Base-by-base conservation (phyloP, 2,329 filamentous ascomycete species). In the Zymoseptoria ardabiliae region DNA sequence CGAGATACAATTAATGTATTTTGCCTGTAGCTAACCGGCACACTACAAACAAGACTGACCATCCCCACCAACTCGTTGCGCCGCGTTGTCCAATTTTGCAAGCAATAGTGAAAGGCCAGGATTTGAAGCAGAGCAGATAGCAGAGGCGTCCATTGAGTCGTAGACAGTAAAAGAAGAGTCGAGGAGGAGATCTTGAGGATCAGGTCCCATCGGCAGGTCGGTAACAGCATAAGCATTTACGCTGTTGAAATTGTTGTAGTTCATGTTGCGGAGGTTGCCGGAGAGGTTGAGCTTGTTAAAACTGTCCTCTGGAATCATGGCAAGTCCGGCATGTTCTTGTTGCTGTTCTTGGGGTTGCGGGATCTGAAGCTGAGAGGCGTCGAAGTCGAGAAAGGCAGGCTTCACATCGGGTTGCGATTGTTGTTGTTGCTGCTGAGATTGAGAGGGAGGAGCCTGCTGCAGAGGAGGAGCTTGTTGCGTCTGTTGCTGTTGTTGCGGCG, bases 271-370 rank as follows among this genome's bases (percentile, higher is more conserved):
- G 73, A 81, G 85, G 56, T 76, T 72, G 67, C 72, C 73, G 60
- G 82, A 82, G 52, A 91, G 73, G 68, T 84, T 82, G 68, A 94
- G 81, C 76, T 88, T 83, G 57, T 86, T 84, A 68, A 91, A 86
- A 69, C 95, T 89, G 67, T 89, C 85, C 75, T 96, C 91, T 1
- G 91, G 90, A 53, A 95, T 85, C 82, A 92, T 88, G 59, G 88
- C 85, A 82, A 96, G 89, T 70, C 86, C 86, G 65, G 92, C 77
- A 59, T 84, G 82, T 23, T 78, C 73, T 56, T 65, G 65, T 50
- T 71, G 66, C 50, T 69, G 62, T 25, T 69, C 65, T 21, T 62
- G 63, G 50, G 65, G 68, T 52, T 53, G 48, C 22, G 70, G 70
- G 21, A 72, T 63, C 58, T 71, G 70, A 45, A 72, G 69, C 59